Evolutionary conservation across 2,329 filamentous ascomycete species (phyloP).

Genomic region (Mycocentrospora acerina): DNA sequence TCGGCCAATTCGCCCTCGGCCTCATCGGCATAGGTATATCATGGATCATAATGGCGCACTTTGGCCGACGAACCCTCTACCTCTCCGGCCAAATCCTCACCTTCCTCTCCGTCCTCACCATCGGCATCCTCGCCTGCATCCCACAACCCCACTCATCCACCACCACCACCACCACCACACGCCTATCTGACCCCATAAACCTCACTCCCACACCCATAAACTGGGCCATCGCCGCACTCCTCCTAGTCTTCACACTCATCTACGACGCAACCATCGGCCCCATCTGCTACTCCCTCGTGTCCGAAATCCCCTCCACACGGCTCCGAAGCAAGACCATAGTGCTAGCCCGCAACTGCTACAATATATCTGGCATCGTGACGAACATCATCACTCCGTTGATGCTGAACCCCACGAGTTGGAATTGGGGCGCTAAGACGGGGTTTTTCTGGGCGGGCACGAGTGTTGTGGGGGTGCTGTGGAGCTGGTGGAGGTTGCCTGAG

Average conservation of each 20-base stretch:
- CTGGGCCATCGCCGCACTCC: conserved; percentile 10
- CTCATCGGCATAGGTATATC: conserved; percentile 65
- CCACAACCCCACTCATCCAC: not conserved
- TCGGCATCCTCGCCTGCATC: conserved; percentile 69
- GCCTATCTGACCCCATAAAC: not conserved
- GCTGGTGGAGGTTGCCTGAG: conserved; percentile 76
- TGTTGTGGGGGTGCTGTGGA: conserved; percentile 73
- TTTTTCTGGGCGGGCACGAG: conserved; percentile 83
- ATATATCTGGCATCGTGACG: conserved; percentile 74
- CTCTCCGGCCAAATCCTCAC: conserved; percentile 61
- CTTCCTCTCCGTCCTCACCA: conserved; percentile 68
- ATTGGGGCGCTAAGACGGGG: conserved; percentile 80
- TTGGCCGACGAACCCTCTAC: conserved; percentile 73
- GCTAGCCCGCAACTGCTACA: conserved; percentile 72
- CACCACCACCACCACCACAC: not conserved
- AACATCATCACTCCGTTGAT: conserved; percentile 72
- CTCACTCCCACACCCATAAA: not conserved
- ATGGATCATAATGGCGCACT: conserved; percentile 75
- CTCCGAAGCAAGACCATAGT: conserved; percentile 88
- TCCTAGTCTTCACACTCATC: conserved; percentile 12
- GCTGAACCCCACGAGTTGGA: conserved; percentile 59
- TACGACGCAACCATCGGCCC: conserved; percentile 19
- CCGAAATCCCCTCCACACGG: conserved; percentile 76
- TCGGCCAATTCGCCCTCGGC: conserved; percentile 40
- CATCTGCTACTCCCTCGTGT: conserved; percentile 67